A percentile compares a stretch with the other conserved stretches of the same genome.
Evolutionary conservation across 2,329 filamentous ascomycete species (phyloP).

Genomic region (Diaporthe sp.): DNA sequence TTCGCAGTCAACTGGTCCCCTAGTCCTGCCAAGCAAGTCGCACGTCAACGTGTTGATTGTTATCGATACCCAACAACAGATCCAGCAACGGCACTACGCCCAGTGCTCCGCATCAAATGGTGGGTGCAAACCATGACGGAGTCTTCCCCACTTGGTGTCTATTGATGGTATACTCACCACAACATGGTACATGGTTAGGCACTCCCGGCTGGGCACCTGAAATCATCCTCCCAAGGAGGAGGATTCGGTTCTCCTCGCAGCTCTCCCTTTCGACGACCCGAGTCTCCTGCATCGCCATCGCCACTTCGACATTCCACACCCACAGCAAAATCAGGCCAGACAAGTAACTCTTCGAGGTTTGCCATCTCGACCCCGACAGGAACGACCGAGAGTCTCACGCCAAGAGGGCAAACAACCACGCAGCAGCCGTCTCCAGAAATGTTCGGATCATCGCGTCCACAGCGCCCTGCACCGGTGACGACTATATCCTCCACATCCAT

Average conservation of each 20-base stretch:
- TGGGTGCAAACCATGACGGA: constrained; percentile 37
- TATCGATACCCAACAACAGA: constrained; percentile 27
- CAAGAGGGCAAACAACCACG: constrained; percentile 46
- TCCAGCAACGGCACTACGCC: constrained; percentile 14
- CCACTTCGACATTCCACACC: constrained; percentile 75
- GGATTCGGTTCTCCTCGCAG: constrained; percentile 68
- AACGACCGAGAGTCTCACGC: constrained; percentile 53
- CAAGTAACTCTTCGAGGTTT: constrained; percentile 61
- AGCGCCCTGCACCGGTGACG: constrained; percentile 48
- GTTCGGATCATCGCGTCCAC: constrained; percentile 54
- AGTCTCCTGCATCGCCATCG: constrained; percentile 75
- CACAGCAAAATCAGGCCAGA: constrained; percentile 60
- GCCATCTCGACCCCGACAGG: constrained; percentile 42
- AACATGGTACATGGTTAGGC: constrained; percentile 60
- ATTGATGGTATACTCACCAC: constrained; percentile 30
- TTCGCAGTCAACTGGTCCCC: background rate
- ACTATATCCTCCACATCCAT: constrained; percentile 52
- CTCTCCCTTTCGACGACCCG: constrained; percentile 73
- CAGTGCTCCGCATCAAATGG: constrained; percentile 38
- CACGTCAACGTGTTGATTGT: constrained; percentile 19
- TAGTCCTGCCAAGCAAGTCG: background rate
- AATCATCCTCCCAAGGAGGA: constrained; percentile 32
- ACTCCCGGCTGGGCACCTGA: constrained; percentile 54
- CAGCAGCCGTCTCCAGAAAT: constrained; percentile 44
- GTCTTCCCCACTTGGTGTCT: constrained; percentile 36